Percentiles rank a stretch among this genome's conserved stretches.
These are phyloP conservation scores for Leucosporidium yakuticum DNA, from an alignment of 768 basidiomycete species.

Conservation along the genomic window DNA sequence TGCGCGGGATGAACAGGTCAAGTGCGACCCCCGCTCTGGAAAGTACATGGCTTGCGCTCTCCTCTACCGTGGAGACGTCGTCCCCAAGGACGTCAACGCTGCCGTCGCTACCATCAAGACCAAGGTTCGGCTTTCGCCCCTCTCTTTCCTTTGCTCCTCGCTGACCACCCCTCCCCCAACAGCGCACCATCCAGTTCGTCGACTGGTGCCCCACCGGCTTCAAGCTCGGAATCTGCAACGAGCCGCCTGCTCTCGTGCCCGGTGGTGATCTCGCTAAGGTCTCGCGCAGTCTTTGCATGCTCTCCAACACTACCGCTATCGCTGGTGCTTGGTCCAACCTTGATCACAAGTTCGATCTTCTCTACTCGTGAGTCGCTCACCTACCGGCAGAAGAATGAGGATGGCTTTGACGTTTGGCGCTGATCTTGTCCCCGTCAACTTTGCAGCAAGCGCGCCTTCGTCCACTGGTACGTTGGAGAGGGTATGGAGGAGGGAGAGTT, in stretches of 20 bases:
- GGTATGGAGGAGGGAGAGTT: slow-evolving; percentile 99
- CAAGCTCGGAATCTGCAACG: slow-evolving; percentile 98
- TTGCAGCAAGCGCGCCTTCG: slow-evolving; percentile 41
- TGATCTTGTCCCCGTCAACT: too few species aligned
- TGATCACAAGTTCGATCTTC: slow-evolving; percentile 96
- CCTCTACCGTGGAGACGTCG: slow-evolving; percentile 66
- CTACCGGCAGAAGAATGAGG: too few species aligned
- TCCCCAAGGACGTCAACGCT: slow-evolving; percentile 89
- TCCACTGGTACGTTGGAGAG: slow-evolving; percentile 65
- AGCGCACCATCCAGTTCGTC: slow-evolving; percentile 91
- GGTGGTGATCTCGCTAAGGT: slow-evolving; percentile 93
- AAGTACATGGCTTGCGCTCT: slow-evolving; percentile 69
- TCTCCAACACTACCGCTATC: slow-evolving; percentile 91
- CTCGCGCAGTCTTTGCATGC: slow-evolving; percentile 91
- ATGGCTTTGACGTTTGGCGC: too few species aligned
- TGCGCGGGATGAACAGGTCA: slow-evolving; percentile 71
- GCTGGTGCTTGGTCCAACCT: slow-evolving; percentile 75
- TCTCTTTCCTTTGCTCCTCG: too few species aligned
- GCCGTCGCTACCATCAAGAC: slow-evolving; percentile 94
- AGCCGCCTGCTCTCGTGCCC: slow-evolving; percentile 84
- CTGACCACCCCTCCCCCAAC: slow-evolving; percentile 45
- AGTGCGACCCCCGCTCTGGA: slow-evolving; percentile 93
- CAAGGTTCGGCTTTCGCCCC: background rate
- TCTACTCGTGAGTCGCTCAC: slow-evolving; percentile 55
- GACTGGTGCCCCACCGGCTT: slow-evolving; percentile 98